A percentile compares a stretch with the other conserved stretches of the same genome.
phyloP scores from a whole-genome alignment of 1,284 basidiomycete species.

The Sanghuangporus baumii region DNA sequence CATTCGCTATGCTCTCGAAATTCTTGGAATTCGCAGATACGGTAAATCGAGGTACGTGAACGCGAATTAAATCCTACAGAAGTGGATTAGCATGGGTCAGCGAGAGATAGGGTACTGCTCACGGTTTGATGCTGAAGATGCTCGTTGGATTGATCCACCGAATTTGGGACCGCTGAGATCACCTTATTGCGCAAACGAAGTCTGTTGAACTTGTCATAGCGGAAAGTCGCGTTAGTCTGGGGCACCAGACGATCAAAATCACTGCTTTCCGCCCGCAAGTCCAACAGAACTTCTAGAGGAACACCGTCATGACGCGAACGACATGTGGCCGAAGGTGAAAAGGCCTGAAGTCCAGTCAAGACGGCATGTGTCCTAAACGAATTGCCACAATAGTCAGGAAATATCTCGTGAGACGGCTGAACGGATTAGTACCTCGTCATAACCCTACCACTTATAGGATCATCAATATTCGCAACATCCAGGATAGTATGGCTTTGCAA shows the following conservation, averaged over 20 bases:
- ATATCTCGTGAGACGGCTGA: neutral
- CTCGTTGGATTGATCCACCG: slow-evolving; percentile 38
- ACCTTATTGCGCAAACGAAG: slow-evolving; percentile 76
- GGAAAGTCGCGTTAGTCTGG: slow-evolving; percentile 81
- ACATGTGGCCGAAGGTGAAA: slow-evolving; percentile 60
- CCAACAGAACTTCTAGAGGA: slow-evolving; percentile 86
- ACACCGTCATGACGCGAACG: slow-evolving; percentile 47
- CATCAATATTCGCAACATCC: slow-evolving; percentile 75
- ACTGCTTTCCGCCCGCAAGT: slow-evolving; percentile 74
- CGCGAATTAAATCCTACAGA: slow-evolving; percentile 69
- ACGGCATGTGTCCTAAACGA: slow-evolving; percentile 61
- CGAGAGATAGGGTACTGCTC: slow-evolving; percentile 20
- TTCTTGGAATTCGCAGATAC: slow-evolving; percentile 86
- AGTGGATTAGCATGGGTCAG: slow-evolving; percentile 2
- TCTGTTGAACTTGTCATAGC: slow-evolving; percentile 94
- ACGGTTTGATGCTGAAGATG: slow-evolving; percentile 83
- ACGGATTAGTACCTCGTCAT: slow-evolving; percentile 65
- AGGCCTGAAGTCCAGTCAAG: slow-evolving; percentile 81
- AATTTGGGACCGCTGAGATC: slow-evolving; percentile 40
- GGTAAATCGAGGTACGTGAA: slow-evolving; percentile 82
- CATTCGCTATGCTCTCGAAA: slow-evolving; percentile 83
- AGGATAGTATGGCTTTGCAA: slow-evolving; percentile 79
- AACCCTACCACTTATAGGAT: slow-evolving; percentile 81
- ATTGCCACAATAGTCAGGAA: neutral
- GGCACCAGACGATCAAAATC: slow-evolving; percentile 89